phyloP scores from a whole-genome alignment of 2,329 filamentous ascomycete genomes.

The Botrytis hyacinthi region DNA sequence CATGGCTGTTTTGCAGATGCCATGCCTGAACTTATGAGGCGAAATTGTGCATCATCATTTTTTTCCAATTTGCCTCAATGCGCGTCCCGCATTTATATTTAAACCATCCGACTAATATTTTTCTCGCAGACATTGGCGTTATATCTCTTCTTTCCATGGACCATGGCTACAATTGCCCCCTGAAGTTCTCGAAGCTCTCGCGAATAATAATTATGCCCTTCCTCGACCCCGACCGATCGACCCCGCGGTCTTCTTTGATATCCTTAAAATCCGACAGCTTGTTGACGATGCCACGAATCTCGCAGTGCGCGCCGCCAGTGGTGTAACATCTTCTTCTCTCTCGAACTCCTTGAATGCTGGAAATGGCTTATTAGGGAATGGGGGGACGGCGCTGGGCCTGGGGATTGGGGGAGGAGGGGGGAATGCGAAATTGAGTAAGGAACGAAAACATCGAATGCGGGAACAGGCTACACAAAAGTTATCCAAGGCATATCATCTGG shows the following conservation, averaged over 20 bases:
- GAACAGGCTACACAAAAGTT: constrained; percentile 78
- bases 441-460: constrained; percentile 75
- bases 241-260: constrained; percentile 77
- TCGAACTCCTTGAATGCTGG: constrained; percentile 53
- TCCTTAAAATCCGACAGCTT: constrained; percentile 76
- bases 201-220: constrained; percentile 75
- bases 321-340: constrained; percentile 63
- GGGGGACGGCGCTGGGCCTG: constrained; percentile 54
- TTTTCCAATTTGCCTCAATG: background rate
- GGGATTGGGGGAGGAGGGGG: constrained; percentile 56
- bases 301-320: constrained; percentile 73
- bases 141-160: constrained; percentile 80
- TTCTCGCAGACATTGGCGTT: constrained; percentile 70
- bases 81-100: constrained; percentile 6
- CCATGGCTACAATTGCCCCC: constrained; percentile 78
- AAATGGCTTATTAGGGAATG: constrained; percentile 49
- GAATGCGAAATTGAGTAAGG: constrained; percentile 67
- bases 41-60: constrained; percentile 13
- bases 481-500: constrained; percentile 72
- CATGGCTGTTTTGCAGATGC: constrained; percentile 12
- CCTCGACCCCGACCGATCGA: constrained; percentile 75
- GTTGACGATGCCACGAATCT: constrained; percentile 79
- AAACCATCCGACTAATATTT: background rate
- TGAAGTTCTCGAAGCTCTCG: constrained; percentile 75
- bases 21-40: constrained; percentile 10